These are phyloP conservation scores for Aegilops tauschii DNA, from an alignment of 176 grass and related monocot species.

Conservation along the genomic window DNA sequence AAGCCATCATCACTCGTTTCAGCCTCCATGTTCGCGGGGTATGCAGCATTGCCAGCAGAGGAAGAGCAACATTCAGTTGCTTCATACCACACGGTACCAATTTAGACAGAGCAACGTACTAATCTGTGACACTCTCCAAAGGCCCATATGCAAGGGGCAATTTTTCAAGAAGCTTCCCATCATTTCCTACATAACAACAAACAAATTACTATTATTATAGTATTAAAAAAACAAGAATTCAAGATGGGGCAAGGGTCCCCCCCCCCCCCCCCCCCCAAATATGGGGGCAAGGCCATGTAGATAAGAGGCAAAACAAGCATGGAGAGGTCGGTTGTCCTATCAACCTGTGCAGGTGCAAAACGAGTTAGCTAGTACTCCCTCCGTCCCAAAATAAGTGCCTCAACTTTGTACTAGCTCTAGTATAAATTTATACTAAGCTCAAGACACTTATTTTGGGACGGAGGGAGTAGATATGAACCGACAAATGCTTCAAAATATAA, in stretches of 20 bases:
- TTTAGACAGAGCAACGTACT: conserved; percentile 8
- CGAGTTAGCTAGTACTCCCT: conserved; percentile 6
- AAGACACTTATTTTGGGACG: no score
- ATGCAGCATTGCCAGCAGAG: background rate
- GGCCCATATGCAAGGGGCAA: conserved; percentile 62
- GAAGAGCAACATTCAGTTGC: background rate
- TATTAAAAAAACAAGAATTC: background rate
- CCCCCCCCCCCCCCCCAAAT: no score
- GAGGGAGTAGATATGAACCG: background rate
- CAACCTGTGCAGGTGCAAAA: conserved; percentile 39
- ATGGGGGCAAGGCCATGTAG: no score
- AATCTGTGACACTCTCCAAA: conserved; percentile 61
- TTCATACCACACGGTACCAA: background rate
- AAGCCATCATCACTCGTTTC: background rate
- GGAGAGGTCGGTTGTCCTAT: conserved; percentile 66
- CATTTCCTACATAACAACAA: conserved; percentile 52
- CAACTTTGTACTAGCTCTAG: no score
- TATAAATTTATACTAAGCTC: no score
- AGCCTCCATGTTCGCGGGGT: background rate
- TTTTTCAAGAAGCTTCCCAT: conserved; percentile 60
- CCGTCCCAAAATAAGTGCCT: no score
- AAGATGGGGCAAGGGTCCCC: background rate
- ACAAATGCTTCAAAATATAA: background rate
- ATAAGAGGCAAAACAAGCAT: background rate
- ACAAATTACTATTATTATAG: background rate